These are phyloP conservation scores for Cymbopogon flexuosus DNA, from an alignment of 202 grass and related monocot genomes.

Conservation along the genomic window DNA sequence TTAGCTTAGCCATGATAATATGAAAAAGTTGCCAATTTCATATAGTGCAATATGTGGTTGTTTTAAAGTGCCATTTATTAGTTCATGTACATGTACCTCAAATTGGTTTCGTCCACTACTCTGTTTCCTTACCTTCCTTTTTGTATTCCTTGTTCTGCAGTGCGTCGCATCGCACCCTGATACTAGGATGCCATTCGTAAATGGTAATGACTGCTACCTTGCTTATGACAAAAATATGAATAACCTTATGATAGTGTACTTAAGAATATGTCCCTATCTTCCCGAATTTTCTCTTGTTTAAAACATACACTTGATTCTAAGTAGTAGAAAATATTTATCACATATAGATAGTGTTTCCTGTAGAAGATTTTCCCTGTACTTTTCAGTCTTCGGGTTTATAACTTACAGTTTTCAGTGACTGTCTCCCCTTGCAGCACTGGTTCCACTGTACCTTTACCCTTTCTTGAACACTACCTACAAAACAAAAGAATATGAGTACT, in stretches of 20 bases:
- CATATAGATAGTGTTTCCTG: constrained; percentile 1
- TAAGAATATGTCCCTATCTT: neutral
- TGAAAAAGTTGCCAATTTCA: constrained; percentile 10
- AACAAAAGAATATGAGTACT: constrained; percentile 72
- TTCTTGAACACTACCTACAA: constrained; percentile 80
- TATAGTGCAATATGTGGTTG: neutral
- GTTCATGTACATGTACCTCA: neutral
- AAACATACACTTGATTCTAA: neutral
- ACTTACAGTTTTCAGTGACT: constrained; percentile 21
- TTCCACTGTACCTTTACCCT: constrained; percentile 84
- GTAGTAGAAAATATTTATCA: neutral
- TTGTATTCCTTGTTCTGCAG: constrained; percentile 47
- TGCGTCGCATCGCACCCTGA: constrained; percentile 85
- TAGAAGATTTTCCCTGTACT: neutral
- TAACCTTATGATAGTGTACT: constrained; percentile 15
- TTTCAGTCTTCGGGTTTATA: neutral
- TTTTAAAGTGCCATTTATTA: neutral
- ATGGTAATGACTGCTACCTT: constrained; percentile 41
- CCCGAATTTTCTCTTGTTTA: neutral
- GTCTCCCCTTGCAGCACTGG: constrained; percentile 52
- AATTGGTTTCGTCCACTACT: neutral
- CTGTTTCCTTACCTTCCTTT: constrained; percentile 14
- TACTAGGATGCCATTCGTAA: constrained; percentile 73
- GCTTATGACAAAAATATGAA: neutral
- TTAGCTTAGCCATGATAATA: neutral